A percentile compares a stretch with the other conserved stretches of the same genome.
phyloP scores from a whole-genome alignment of 352 stramenopile genomes.

The Globisporangium uncinulatum region DNA sequence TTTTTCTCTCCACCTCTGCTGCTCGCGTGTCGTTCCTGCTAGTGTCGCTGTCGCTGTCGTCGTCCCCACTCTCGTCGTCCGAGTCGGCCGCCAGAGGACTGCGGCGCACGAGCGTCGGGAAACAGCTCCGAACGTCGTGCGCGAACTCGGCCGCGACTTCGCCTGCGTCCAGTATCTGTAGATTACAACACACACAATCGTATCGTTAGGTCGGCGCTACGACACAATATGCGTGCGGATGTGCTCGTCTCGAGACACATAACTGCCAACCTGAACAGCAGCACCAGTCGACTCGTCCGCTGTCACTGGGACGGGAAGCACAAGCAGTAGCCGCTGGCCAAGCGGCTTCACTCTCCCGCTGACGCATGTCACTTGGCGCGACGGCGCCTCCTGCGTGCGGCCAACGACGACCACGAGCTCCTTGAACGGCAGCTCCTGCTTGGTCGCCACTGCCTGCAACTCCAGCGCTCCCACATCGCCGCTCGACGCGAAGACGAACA shows the following conservation, averaged over 20 bases:
- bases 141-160: slow-evolving; percentile 49
- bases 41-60: not conserved
- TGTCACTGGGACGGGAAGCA: slow-evolving; percentile 45
- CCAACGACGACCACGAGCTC: slow-evolving; percentile 48
- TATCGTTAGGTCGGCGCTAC: not conserved
- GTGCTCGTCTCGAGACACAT: slow-evolving; percentile 8
- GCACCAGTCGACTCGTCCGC: not conserved
- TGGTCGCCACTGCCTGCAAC: slow-evolving; percentile 32
- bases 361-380: slow-evolving; percentile 53
- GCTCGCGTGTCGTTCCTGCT: not conserved
- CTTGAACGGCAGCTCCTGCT: slow-evolving; percentile 48
- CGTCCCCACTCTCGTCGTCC: slow-evolving; percentile 14
- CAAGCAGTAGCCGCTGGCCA: slow-evolving; percentile 32
- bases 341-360: slow-evolving; percentile 47
- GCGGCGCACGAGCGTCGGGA: slow-evolving; percentile 54
- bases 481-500: slow-evolving; percentile 36
- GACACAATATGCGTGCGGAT: slow-evolving; percentile 4
- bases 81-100: slow-evolving; percentile 35
- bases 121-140: slow-evolving; percentile 47
- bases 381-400: not conserved
- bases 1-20: slow-evolving; percentile 3
- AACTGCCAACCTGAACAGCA: not conserved
- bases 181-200: not conserved
- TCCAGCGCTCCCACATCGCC: slow-evolving; percentile 15
- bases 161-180: slow-evolving; percentile 50